These are phyloP conservation scores for Coleophoma eucalyptorum DNA, from an alignment of 2,329 filamentous ascomycete species.

Conservation along the genomic window DNA sequence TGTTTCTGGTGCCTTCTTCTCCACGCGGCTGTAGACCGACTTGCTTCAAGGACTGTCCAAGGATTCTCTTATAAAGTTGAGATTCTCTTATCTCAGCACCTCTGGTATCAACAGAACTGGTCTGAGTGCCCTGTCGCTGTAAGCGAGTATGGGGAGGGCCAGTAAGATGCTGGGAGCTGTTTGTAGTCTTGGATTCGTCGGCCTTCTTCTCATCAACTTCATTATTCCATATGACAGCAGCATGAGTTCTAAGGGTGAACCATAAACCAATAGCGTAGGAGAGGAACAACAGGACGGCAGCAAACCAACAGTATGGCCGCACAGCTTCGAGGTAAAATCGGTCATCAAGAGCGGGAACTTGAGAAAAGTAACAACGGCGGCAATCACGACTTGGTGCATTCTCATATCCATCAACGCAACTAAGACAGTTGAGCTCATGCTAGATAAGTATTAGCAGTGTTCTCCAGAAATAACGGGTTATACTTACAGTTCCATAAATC, in stretches of 20 bases:
- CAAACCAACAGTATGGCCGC: slow-evolving; percentile 88
- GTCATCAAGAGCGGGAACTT: slow-evolving; percentile 78
- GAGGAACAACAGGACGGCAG: slow-evolving; percentile 79
- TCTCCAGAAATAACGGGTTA: background rate
- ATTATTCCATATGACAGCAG: slow-evolving; percentile 93
- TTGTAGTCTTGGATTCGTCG: slow-evolving; percentile 39
- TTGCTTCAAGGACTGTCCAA: slow-evolving; percentile 85
- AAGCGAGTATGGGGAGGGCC: slow-evolving; percentile 17
- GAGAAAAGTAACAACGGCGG: slow-evolving; percentile 89
- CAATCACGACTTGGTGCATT: slow-evolving; percentile 61
- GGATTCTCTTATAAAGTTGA: slow-evolving; percentile 86
- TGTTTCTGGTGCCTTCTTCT: slow-evolving; percentile 38
- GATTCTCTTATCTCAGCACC: slow-evolving; percentile 74
- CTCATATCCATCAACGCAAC: slow-evolving; percentile 47
- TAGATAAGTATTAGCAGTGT: slow-evolving; percentile 35
- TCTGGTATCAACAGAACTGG: slow-evolving; percentile 15
- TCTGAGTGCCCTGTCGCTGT: slow-evolving; percentile 19
- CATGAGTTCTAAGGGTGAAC: slow-evolving; percentile 94
- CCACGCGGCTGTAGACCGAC: slow-evolving; percentile 61
- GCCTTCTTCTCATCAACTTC: slow-evolving; percentile 75
- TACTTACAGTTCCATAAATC: slow-evolving; percentile 82
- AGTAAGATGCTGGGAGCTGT: slow-evolving; percentile 24
- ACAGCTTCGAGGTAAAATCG: slow-evolving; percentile 89
- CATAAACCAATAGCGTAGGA: slow-evolving; percentile 92
- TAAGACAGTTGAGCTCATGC: slow-evolving; percentile 88